Evolutionary conservation across 495 filamentous ascomycete species (phyloP).

Genomic region (Filosporella fistucella): DNA sequence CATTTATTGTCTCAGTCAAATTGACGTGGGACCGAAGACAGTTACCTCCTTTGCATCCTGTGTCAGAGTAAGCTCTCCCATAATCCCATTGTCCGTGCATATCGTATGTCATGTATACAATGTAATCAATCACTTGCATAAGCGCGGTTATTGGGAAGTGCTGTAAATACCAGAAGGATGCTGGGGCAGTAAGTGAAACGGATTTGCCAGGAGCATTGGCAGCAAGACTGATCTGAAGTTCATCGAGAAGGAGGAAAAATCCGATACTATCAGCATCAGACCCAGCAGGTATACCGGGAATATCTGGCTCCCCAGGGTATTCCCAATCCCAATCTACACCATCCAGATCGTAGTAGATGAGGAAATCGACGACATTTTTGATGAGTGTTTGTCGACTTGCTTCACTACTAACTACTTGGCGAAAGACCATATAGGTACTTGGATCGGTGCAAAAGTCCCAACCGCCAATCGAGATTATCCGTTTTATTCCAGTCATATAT

Average conservation of each 20-base stretch:
- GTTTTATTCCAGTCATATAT: slow-evolving; percentile 22
- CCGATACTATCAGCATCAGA: slow-evolving; percentile 24
- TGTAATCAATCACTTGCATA: slow-evolving; percentile 25
- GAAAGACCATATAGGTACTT: slow-evolving; percentile 32
- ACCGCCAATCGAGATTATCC: slow-evolving; percentile 43
- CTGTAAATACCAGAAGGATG: slow-evolving; percentile 35
- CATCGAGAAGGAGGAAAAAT: slow-evolving; percentile 22
- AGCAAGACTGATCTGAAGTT: not conserved
- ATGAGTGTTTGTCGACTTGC: slow-evolving; percentile 32
- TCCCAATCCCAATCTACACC: slow-evolving; percentile 25
- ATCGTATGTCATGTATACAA: slow-evolving; percentile 36
- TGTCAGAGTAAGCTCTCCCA: not conserved
- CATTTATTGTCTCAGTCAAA: slow-evolving; percentile 32
- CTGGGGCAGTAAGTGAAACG: slow-evolving; percentile 16
- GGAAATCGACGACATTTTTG: slow-evolving; percentile 26
- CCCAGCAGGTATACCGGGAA: slow-evolving; percentile 31
- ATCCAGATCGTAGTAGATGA: slow-evolving; percentile 24
- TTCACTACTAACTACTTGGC: slow-evolving; percentile 28
- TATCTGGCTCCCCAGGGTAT: slow-evolving; percentile 31
- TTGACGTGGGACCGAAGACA: slow-evolving; percentile 33
- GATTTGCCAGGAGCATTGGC: not conserved
- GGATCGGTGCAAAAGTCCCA: slow-evolving; percentile 38
- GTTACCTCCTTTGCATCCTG: slow-evolving; percentile 26
- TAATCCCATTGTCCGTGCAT: slow-evolving; percentile 26
- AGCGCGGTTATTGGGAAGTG: slow-evolving; percentile 27